Base-by-base conservation (phyloP, 169 alveolate species). In the Eimeria zaria region DNA sequence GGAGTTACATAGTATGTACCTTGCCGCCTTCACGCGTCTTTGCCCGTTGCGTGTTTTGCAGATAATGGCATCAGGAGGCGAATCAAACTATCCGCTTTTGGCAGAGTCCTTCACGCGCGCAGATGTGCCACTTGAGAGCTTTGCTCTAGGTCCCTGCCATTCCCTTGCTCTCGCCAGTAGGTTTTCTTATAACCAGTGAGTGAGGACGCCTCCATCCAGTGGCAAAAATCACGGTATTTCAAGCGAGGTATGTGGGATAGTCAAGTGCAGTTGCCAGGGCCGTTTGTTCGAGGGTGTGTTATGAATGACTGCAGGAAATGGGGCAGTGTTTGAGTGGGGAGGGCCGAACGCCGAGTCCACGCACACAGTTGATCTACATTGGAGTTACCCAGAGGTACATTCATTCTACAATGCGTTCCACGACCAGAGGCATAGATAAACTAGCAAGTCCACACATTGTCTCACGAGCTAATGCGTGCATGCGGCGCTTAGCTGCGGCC, bases 311-410 rank as follows among this genome's bases (percentile, higher is more conserved):
- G 2, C 27, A 87, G 93, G 58, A 44, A 87, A 60, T 30, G 93
- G 93, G 8, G 73, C 73, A 71, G 93, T 87, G 80, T 87, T 41
- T 67, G 93, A 87, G 51, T 87, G 93, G 93, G 93, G 93, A 39
- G 93, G 93, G 11, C 36, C 11, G 30, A 62, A 48, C 9, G 92
- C 92, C 64, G 81, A 55, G 80, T 16, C 80, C 62, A 78, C 92
- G 0, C 92, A 85, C 44, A 12, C 62, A 22, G 92, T 85, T 60
- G 92, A 85, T 27, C 2, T 85, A 55, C 92, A 85, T 44, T 85
- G 92, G 80, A 33, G 20, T 16, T 85, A 85, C 78, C 92, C 78
- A 39, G 92, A 24, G 78, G 92, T 85, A 46, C 48, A n/a, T 18
- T 5, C 30, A 60, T 2, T 46, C n/a, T 20, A 53, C 73, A 81